These are phyloP conservation scores for Catunica adiposa DNA, from an alignment of 2,329 filamentous ascomycete species.

Conservation along the genomic window DNA sequence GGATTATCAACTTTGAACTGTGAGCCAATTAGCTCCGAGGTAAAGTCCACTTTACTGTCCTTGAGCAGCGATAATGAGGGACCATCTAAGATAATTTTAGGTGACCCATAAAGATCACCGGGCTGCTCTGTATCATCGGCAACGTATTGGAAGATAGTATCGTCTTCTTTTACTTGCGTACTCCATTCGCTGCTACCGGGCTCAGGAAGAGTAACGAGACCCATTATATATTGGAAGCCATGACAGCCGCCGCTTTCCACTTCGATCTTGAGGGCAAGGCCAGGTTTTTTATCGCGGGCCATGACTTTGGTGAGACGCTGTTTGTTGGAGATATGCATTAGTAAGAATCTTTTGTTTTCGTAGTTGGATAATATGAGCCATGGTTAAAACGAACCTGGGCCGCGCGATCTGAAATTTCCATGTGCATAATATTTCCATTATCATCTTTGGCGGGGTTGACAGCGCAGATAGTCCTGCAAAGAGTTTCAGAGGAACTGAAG, in stretches of 20 bases:
- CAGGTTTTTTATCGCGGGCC: constrained; percentile 52
- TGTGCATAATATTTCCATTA: constrained; percentile 64
- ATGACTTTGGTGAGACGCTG: constrained; percentile 66
- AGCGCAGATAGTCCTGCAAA: constrained; percentile 31
- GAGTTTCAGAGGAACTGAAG: constrained; percentile 25
- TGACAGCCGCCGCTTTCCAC: constrained; percentile 93
- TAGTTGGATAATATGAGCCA: neutral
- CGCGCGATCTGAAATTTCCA: constrained; percentile 73
- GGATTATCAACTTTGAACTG: constrained; percentile 97
- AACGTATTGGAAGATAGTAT: constrained; percentile 68
- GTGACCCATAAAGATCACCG: constrained; percentile 21
- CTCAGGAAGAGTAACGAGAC: constrained; percentile 47
- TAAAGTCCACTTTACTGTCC: constrained; percentile 92
- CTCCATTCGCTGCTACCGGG: constrained; percentile 22
- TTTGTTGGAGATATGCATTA: neutral
- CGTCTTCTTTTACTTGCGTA: constrained; percentile 46
- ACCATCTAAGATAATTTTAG: constrained; percentile 82
- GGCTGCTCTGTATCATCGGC: constrained; percentile 28
- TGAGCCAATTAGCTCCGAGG: constrained; percentile 71
- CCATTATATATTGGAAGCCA: constrained; percentile 96
- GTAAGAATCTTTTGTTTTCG: too few relatives aligned
- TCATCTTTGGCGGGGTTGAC: constrained; percentile 66
- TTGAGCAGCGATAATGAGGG: constrained; percentile 75
- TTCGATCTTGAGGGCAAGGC: constrained; percentile 74
- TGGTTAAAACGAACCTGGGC: constrained; percentile 40